A percentile compares a stretch with the other conserved stretches of the same genome.
phyloP scores from a whole-genome alignment of 305 asterid species.

The Fraxinus velutina region DNA sequence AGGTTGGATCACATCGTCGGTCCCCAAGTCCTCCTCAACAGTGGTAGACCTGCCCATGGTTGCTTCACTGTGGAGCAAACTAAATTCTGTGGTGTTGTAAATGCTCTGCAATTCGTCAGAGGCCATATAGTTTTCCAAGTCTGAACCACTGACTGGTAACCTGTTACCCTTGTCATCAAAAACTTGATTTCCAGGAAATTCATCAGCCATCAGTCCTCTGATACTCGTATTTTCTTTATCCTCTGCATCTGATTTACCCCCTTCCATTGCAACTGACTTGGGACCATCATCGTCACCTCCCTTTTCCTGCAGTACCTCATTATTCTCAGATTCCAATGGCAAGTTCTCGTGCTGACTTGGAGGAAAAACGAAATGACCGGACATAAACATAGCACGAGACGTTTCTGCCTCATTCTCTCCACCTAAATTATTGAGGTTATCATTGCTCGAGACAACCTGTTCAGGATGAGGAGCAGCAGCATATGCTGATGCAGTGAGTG shows the following conservation, averaged over 20 bases:
- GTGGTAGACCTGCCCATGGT: constrained; percentile 22
- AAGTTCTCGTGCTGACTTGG: constrained; percentile 31
- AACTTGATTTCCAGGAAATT: constrained; percentile 30
- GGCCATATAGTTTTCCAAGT: constrained; percentile 29
- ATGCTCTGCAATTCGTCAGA: constrained; percentile 36
- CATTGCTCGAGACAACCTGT: constrained; percentile 24
- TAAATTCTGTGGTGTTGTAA: constrained; percentile 22
- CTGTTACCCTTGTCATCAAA: constrained; percentile 26
- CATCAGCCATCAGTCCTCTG: constrained; percentile 33
- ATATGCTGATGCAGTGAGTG: constrained; percentile 55
- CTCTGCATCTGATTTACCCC: constrained; percentile 26
- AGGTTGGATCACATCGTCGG: constrained; percentile 32
- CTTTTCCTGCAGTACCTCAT: constrained; percentile 26
- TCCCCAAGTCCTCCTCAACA: constrained; percentile 24
- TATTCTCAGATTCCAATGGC: constrained; percentile 25
- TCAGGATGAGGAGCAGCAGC: constrained; percentile 50
- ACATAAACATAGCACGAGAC: constrained; percentile 50
- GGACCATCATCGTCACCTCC: constrained; percentile 24
- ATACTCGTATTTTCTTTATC: constrained; percentile 30
- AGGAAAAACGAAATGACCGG: constrained; percentile 51
- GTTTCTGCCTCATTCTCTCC: constrained; percentile 33
- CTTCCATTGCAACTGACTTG: constrained; percentile 23
- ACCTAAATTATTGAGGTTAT: constrained; percentile 11
- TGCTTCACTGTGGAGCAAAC: constrained; percentile 26
- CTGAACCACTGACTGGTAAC: constrained; percentile 30